Evolutionary conservation across 345 rosid genomes (phyloP), one percentile per base, ranked within the genome.

Genomic region (Eucalyptus marginata): DNA sequence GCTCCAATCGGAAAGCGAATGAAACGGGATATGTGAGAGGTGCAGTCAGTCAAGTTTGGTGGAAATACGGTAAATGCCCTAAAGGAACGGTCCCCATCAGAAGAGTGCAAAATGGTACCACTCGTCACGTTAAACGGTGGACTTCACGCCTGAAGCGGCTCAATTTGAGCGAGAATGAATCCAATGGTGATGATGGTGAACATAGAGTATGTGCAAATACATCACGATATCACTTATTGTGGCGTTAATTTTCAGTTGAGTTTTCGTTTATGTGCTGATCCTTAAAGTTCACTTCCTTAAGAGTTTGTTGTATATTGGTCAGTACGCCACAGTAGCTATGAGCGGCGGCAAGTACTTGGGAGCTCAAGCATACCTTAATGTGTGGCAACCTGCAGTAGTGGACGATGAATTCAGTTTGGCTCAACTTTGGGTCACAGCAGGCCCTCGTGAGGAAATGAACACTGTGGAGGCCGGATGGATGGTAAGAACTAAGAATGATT

Each of bases 311-410:
- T 52, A 7, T 17, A 52, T 52, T 52, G 56, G 56, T 52, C 56
- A 52, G 56, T 52, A 52, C 56, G 56, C 56, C 56, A 7, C 0
- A 17, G 9, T 0, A 52, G 1, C 1, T 52, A 3, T 52, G 9
- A 51, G 2, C 2, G 56, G 22, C 22, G 56, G 56, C 56, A 51
- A 51, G 2, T 51, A 51, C 56, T 1, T 51, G 56, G 56, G 56
- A 52, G 56, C 56, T 17, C 9, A 52, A 17, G 56, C 56, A 52
- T 52, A 52, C 56, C 0, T 52, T 52, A 52, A 52, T 52, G 2
- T 52, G 56, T 52, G 56, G 56, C 7, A 52, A 52, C 56, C 56
- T 52, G 22, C 3, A 52, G 56, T 17, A 52, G 56, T 52, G 56
- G 24, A 17, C 24, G 56, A 52, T 17, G 56, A 52, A 52, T 17